phyloP scores from a whole-genome alignment of 768 basidiomycete genomes.

The Dacryopinax spathularia region DNA sequence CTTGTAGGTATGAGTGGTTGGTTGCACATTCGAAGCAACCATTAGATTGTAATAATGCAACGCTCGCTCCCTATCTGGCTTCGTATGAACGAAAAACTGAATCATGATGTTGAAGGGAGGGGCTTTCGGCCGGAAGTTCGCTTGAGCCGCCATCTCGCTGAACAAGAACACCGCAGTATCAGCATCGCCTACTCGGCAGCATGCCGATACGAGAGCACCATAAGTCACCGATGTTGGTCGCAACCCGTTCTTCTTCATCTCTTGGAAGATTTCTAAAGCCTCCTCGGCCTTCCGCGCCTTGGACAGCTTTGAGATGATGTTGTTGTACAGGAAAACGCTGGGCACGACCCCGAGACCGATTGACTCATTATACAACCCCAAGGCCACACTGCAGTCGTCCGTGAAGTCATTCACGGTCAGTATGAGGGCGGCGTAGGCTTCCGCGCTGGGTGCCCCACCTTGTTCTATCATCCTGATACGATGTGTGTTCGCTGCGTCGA shows the following conservation, averaged over 20 bases:
- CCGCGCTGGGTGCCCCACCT: slow-evolving; percentile 65
- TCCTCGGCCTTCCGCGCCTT: slow-evolving; percentile 87
- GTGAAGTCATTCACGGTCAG: slow-evolving; percentile 82
- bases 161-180: slow-evolving; percentile 70
- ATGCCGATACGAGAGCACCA: slow-evolving; percentile 85
- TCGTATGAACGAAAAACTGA: slow-evolving; percentile 85
- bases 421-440: slow-evolving; percentile 87
- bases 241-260: slow-evolving; percentile 58
- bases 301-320: slow-evolving; percentile 88
- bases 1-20: slow-evolving; percentile 91
- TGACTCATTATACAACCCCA: slow-evolving; percentile 71
- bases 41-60: slow-evolving; percentile 63
- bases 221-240: slow-evolving; percentile 78
- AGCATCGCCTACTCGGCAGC: slow-evolving; percentile 82
- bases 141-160: slow-evolving; percentile 59
- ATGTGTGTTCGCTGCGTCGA: slow-evolving; percentile 69
- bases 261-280: slow-evolving; percentile 72
- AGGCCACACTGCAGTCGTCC: slow-evolving; percentile 80
- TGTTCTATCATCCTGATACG: slow-evolving; percentile 61
- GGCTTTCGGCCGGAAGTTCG: slow-evolving; percentile 71
- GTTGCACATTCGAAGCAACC: slow-evolving; percentile 42
- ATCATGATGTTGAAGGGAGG: slow-evolving; percentile 99
- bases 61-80: slow-evolving; percentile 65
- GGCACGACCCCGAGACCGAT: slow-evolving; percentile 52
- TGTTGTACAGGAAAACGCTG: slow-evolving; percentile 88